A percentile compares a stretch with the other conserved stretches of the same genome.
Conservation (phyloP, 306 rosid species). For the Acacia acuminata region DNA sequence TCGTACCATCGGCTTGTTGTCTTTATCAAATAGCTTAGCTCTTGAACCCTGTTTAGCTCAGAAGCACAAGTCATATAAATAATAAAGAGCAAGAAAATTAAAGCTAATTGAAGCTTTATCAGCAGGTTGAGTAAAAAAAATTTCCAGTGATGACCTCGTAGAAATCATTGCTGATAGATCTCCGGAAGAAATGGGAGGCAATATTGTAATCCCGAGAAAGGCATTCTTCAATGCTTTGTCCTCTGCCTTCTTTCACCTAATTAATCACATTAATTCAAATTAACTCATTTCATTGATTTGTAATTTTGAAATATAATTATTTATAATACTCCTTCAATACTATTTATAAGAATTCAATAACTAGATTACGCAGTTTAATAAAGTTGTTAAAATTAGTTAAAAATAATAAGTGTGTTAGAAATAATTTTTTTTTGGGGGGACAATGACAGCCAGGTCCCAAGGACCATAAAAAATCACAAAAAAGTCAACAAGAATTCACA, state of each 20-base stretch:
- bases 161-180: neutral
- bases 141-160: neutral
- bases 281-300: neutral
- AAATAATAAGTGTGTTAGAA: no score
- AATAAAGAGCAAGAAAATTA: no score
- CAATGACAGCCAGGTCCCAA: no score
- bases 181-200: neutral
- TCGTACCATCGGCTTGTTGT: constrained; percentile 25
- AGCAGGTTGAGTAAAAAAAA: neutral
- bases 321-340: no score
- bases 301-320: no score
- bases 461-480: no score
- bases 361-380: no score
- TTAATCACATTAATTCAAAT: neutral
- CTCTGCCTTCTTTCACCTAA: neutral
- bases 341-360: no score
- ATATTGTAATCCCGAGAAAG: neutral
- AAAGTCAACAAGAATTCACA: no score
- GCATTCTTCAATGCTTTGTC: neutral
- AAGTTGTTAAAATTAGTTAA: no score
- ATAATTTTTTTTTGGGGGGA: no score
- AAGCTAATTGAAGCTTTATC: neutral
- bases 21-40: constrained; percentile 33
- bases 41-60: constrained; percentile 22
- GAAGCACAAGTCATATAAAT: neutral